Evolutionary conservation across 2,329 filamentous ascomycete species (phyloP), one percentile per base, ranked within the genome.

Genomic region (Beauveria rudraprayagi): DNA sequence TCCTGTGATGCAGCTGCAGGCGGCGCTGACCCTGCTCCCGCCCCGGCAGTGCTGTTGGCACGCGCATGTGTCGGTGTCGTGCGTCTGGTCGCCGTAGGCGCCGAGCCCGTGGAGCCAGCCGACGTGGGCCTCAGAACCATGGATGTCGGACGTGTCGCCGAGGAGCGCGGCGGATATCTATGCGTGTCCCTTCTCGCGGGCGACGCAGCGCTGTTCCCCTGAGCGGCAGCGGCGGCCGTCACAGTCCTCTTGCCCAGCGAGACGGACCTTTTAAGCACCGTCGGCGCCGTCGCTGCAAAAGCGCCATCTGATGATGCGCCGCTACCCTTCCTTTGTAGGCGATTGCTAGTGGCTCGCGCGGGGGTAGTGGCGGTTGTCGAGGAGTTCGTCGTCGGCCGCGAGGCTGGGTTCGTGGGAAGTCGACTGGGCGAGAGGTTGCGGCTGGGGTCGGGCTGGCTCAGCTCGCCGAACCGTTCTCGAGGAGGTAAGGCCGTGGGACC

Each of bases 351-450:
- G 7, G 66, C 47, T 19, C 57, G 51, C 3, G 61, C 30, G 30
- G 55, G 63, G 61, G 73, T 72, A 44, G 70, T 66, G 22, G 71
- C 70, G 46, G 75, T 70, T 26, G 72, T 69, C 2, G 61, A 40
- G 41, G 57, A 63, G 60, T 37, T 56, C 41, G 66, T 56, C 24
- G 66, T 66, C 8, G 70, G 64, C 11, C 73, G 72, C 48, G 70
- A 22, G 11, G 56, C 24, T 2, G 77, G 78, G 67, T 80, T 82
- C 65, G 78, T 69, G 44, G 80, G 80, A 37, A 83, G 71, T 44
- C 80, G 76, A 67, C 77, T 83, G 2, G 81, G 80, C 10, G 80
- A 83, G 19, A 65, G 67, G 65, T 70, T 76, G 61, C 76, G 72
- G 26, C 14, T 44, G 28, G 68, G 61, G 44, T 70, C 69, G 63